These are phyloP conservation scores for Immersiporthe knoxdaviesiana DNA, from an alignment of 2,329 filamentous ascomycete species.

Conservation along the genomic window DNA sequence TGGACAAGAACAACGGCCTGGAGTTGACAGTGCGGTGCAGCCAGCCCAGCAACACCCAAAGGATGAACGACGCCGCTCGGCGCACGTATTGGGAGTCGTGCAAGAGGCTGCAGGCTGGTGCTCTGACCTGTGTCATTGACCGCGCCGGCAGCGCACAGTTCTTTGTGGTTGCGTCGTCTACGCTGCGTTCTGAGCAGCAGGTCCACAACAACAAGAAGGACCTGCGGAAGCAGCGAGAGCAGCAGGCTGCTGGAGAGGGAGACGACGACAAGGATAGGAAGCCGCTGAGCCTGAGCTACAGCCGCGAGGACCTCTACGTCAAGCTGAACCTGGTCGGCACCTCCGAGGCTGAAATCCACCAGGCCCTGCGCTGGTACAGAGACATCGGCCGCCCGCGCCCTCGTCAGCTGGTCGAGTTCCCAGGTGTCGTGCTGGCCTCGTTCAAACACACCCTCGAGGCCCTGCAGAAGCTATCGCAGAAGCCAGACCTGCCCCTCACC, in stretches of 20 bases:
- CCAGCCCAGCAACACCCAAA: slow-evolving; percentile 44
- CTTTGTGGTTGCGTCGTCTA: slow-evolving; percentile 43
- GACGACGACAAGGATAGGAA: not conserved
- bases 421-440: slow-evolving; percentile 59
- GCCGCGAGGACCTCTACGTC: slow-evolving; percentile 38
- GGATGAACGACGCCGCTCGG: slow-evolving; percentile 37
- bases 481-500: slow-evolving; percentile 51
- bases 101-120: slow-evolving; percentile 52
- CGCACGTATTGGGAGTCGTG: slow-evolving; percentile 54
- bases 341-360: slow-evolving; percentile 29
- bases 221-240: not conserved
- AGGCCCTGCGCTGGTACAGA: slow-evolving; percentile 40
- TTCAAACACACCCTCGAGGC: slow-evolving; percentile 61
- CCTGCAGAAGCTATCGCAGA: slow-evolving; percentile 55
- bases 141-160: slow-evolving; percentile 45
- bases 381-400: slow-evolving; percentile 18
- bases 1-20: slow-evolving; percentile 46
- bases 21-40: slow-evolving; percentile 49
- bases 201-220: not conserved
- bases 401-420: slow-evolving; percentile 61
- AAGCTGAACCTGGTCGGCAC: slow-evolving; percentile 38
- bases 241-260: not conserved
- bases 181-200: slow-evolving; percentile 22
- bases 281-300: slow-evolving; percentile 38
- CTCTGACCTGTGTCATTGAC: slow-evolving; percentile 54